A percentile compares a stretch with the other conserved stretches of the same genome.
phyloP scores from a whole-genome alignment of 768 basidiomycete species.

The Amanita exitialis region DNA sequence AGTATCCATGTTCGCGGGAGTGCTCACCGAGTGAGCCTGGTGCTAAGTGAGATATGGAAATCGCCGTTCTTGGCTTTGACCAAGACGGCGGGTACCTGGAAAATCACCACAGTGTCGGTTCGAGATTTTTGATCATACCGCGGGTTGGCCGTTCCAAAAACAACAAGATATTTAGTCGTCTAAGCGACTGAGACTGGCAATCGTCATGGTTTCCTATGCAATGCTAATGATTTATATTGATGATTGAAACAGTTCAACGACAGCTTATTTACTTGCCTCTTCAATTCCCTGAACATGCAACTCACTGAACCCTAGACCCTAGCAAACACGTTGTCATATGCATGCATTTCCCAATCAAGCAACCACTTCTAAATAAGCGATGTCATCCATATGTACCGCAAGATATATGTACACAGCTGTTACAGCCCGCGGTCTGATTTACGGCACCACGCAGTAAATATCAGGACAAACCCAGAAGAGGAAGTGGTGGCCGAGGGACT shows the following conservation, averaged over 20 bases:
- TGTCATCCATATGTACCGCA: neutral
- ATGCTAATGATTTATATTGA: neutral
- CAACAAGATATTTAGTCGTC: no score
- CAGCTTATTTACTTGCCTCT: neutral
- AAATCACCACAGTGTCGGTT: no score
- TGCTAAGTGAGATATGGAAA: no score
- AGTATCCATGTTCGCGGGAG: neutral
- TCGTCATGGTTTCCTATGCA: neutral
- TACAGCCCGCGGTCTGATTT: neutral
- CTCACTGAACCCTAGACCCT: neutral
- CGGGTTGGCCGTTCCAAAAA: no score
- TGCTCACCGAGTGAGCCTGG: no score
- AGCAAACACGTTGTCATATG: neutral
- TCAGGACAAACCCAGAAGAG: neutral
- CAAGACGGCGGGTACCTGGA: no score
- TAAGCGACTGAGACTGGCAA: neutral
- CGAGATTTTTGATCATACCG: no score
- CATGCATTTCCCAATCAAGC: neutral
- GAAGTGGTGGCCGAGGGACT: slow-evolving; percentile 3
- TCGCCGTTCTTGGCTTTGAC: no score
- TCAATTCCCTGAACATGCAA: neutral
- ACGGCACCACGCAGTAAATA: neutral
- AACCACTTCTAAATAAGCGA: neutral
- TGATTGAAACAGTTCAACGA: neutral
- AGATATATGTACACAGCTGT: neutral